Percentiles rank a stretch among this genome's conserved stretches.
phyloP scores from a whole-genome alignment of 1,139 yeast genomes.

The Taphrina populina region DNA sequence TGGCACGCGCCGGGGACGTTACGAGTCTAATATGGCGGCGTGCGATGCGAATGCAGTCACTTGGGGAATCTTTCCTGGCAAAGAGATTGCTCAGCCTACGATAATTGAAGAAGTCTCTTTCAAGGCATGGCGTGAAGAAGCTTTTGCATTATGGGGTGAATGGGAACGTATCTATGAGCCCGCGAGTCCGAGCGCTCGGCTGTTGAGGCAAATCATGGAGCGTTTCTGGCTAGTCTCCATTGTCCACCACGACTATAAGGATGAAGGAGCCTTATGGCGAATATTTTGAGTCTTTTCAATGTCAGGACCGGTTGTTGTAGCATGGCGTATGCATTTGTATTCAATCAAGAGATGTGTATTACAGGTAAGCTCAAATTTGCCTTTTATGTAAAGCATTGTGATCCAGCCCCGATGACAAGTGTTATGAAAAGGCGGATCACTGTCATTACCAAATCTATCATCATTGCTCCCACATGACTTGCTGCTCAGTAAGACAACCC shows the following conservation, averaged over 20 bases:
- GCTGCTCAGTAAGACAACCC: too few species aligned
- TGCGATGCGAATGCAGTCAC: constrained; percentile 74
- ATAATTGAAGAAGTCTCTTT: constrained; percentile 84
- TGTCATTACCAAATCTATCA: constrained; percentile 31
- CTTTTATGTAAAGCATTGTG: constrained; percentile 30
- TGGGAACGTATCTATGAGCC: constrained; percentile 82
- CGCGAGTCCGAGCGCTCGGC: constrained; percentile 55
- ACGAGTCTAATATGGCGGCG: constrained; percentile 59
- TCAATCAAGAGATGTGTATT: too few species aligned
- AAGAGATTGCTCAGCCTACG: constrained; percentile 83
- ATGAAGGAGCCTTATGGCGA: constrained; percentile 78
- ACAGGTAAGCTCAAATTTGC: constrained; percentile 35
- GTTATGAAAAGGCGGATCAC: constrained; percentile 22
- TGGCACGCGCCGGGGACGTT: constrained; percentile 60
- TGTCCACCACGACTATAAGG: constrained; percentile 77
- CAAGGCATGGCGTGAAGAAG: constrained; percentile 91
- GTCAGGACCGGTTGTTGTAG: background rate
- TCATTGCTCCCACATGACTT: constrained; percentile 9
- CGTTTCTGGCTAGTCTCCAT: constrained; percentile 75
- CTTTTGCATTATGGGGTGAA: constrained; percentile 83
- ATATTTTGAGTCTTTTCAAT: constrained; percentile 43
- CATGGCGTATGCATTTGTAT: background rate
- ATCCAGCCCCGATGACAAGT: constrained; percentile 18
- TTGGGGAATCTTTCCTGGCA: constrained; percentile 92
- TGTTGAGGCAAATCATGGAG: constrained; percentile 61